These are phyloP conservation scores for Auricularia cornea DNA, from an alignment of 768 basidiomycete genomes.

Conservation along the genomic window DNA sequence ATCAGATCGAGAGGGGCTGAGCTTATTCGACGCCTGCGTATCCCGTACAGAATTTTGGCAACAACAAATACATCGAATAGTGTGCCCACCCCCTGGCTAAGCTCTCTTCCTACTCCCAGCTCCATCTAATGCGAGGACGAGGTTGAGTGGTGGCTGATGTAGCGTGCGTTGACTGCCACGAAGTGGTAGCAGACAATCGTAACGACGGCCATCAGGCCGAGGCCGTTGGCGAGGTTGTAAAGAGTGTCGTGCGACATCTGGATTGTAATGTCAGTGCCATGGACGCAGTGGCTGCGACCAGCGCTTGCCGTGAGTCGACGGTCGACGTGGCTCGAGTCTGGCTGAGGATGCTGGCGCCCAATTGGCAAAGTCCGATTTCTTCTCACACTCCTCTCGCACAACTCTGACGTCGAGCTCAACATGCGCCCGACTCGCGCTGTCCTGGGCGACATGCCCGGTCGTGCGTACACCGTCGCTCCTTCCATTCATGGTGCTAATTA, in stretches of 20 bases:
- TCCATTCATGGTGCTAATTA: neutral
- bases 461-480: constrained; percentile 36
- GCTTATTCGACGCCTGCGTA: neutral
- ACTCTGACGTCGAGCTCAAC: constrained; percentile 5
- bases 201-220: constrained; percentile 80
- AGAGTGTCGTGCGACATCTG: constrained; percentile 78
- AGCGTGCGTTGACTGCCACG: constrained; percentile 71
- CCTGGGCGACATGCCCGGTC: constrained; percentile 73
- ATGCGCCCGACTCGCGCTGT: constrained; percentile 60
- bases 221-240: constrained; percentile 71
- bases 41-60: too few species aligned
- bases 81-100: too few species aligned
- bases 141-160: constrained; percentile 21
- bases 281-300: neutral
- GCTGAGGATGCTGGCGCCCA: neutral
- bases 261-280: neutral
- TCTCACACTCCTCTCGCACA: neutral
- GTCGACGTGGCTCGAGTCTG: constrained; percentile 1
- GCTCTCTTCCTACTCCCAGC: neutral
- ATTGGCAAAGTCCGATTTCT: neutral
- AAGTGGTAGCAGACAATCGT: constrained; percentile 87
- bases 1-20: neutral
- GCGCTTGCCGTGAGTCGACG: neutral
- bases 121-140: neutral
- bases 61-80: too few species aligned